These are phyloP conservation scores for Geranium incanum DNA, from an alignment of 441 rosid species.

Conservation along the genomic window DNA sequence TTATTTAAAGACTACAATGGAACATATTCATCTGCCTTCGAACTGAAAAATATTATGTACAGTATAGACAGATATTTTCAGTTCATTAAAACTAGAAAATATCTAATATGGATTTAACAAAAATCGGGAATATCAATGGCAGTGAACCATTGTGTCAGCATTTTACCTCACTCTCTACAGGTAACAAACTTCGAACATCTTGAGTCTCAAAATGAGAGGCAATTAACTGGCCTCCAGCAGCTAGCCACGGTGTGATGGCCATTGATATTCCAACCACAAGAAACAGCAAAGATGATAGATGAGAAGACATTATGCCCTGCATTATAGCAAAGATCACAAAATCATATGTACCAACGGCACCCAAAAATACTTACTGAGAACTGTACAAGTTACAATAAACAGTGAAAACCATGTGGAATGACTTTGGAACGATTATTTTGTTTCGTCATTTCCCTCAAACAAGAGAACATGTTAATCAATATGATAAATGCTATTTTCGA, in stretches of 20 bases:
- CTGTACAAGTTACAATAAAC: neutral
- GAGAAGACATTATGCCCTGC: slow-evolving; percentile 96
- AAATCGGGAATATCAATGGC: slow-evolving; percentile 11
- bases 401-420: neutral
- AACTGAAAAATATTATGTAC: slow-evolving; percentile 19
- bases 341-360: slow-evolving; percentile 11
- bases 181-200: slow-evolving; percentile 90
- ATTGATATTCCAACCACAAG: slow-evolving; percentile 96
- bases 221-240: slow-evolving; percentile 96
- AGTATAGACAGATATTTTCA: neutral
- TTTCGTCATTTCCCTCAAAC: neutral
- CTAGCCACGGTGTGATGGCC: slow-evolving; percentile 97
- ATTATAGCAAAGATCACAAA: slow-evolving; percentile 21
- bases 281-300: slow-evolving; percentile 80
- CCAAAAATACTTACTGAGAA: slow-evolving; percentile 8
- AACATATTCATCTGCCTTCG: slow-evolving; percentile 1
- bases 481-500: neutral
- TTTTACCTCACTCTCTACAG: slow-evolving; percentile 91
- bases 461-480: neutral
- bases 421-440: neutral
- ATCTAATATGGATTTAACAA: slow-evolving; percentile 10
- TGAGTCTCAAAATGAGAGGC: slow-evolving; percentile 93
- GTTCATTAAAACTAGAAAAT: slow-evolving; percentile 14
- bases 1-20: neutral
- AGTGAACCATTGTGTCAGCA: slow-evolving; percentile 8